A percentile compares a stretch with the other conserved stretches of the same genome.
These are phyloP conservation scores for Immersiella caudata DNA, from an alignment of 495 filamentous ascomycete species.

Conservation along the genomic window DNA sequence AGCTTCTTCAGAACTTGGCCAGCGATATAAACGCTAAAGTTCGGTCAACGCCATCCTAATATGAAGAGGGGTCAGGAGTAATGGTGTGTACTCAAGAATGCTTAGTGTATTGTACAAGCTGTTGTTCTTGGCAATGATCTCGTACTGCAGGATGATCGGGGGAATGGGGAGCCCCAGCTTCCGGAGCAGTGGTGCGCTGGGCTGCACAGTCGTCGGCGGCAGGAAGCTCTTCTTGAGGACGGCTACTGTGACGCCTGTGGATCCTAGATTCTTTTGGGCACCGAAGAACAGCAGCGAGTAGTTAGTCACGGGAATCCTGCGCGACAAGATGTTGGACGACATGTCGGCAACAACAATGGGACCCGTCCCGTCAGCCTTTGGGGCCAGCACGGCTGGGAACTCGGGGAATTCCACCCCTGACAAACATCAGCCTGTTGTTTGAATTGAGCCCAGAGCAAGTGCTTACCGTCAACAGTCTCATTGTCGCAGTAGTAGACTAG, in stretches of 20 bases:
- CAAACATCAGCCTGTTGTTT: not conserved
- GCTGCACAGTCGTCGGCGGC: conserved; percentile 59
- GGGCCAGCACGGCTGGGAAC: conserved; percentile 68
- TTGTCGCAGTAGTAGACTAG: conserved; percentile 93
- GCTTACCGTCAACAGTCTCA: conserved; percentile 76
- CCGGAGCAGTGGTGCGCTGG: conserved; percentile 65
- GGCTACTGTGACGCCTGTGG: conserved; percentile 80
- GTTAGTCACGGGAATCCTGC: conserved; percentile 67
- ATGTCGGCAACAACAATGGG: conserved; percentile 82
- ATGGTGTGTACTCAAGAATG: conserved; percentile 83
- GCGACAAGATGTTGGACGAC: conserved; percentile 74
- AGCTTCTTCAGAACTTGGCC: conserved; percentile 77
- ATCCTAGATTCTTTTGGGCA: conserved; percentile 89
- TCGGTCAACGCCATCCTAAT: not conserved
- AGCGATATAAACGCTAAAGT: conserved; percentile 74
- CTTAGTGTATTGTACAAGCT: conserved; percentile 92
- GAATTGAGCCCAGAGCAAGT: not conserved
- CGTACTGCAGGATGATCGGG: conserved; percentile 78
- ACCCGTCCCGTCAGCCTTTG: conserved; percentile 56
- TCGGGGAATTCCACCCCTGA: conserved; percentile 78
- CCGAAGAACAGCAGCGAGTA: conserved; percentile 79
- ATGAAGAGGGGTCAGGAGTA: not conserved
- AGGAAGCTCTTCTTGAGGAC: conserved; percentile 79
- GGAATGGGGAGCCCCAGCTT: conserved; percentile 76
- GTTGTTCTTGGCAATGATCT: conserved; percentile 81